These are phyloP conservation scores for Luvunga scandens DNA, from an alignment of 345 rosid species.

Conservation along the genomic window DNA sequence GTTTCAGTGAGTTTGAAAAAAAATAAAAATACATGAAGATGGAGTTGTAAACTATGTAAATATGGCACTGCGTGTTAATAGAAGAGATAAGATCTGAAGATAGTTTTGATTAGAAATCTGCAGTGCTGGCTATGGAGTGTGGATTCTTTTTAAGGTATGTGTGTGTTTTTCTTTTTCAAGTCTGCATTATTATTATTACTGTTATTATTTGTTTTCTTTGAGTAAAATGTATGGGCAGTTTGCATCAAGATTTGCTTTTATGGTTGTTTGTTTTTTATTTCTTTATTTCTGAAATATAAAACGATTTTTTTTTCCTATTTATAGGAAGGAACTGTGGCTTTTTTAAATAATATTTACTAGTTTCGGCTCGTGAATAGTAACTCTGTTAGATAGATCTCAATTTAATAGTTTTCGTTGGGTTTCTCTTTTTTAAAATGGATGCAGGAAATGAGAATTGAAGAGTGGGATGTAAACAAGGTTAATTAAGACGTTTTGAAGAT, in stretches of 20 bases:
- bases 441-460: conserved; percentile 25
- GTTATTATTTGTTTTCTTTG: not conserved
- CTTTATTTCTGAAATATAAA: conserved; percentile 8
- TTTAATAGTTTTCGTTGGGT: conserved; percentile 5
- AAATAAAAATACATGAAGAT: not conserved
- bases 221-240: conserved; percentile 9
- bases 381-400: not conserved
- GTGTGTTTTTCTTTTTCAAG: not conserved
- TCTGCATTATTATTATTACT: conserved; percentile 14
- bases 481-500: conserved; percentile 10
- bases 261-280: not conserved
- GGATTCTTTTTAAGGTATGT: conserved; percentile 34
- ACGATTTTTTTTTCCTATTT: not conserved
- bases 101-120: conserved; percentile 28
- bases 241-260: not conserved
- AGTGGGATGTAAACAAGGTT: conserved; percentile 8
- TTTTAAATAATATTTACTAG: too few relatives aligned
- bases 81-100: conserved; percentile 41
- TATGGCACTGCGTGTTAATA: conserved; percentile 18
- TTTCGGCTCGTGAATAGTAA: not conserved
- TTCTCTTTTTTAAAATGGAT: conserved; percentile 1
- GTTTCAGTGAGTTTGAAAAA: not conserved
- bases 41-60: not conserved
- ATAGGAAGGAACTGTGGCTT: conserved; percentile 9
- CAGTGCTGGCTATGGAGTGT: not conserved